Conservation (phyloP, 352 stramenopile species). For the Globisporangium polare region DNA sequence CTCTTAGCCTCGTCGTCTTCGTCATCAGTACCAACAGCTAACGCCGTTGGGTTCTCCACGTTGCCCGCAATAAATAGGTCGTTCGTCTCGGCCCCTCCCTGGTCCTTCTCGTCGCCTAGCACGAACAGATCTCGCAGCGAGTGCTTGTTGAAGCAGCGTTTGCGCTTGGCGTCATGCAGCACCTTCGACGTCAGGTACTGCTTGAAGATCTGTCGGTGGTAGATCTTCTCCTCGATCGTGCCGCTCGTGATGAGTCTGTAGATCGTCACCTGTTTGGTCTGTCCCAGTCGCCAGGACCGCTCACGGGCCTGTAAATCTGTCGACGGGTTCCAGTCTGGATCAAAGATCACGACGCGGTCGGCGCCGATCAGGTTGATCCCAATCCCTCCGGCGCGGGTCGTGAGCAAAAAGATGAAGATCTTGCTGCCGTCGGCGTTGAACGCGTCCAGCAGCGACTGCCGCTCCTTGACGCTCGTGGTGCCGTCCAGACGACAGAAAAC, state of each 20-base stretch:
- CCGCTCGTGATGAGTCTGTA: constrained; percentile 94
- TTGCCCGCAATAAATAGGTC: constrained; percentile 89
- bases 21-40: constrained; percentile 1
- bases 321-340: constrained; percentile 99
- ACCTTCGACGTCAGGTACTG: constrained; percentile 97
- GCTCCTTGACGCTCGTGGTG: constrained; percentile 91
- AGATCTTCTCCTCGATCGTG: constrained; percentile 99
- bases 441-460: constrained; percentile 93
- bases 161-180: constrained; percentile 95
- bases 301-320: constrained; percentile 96
- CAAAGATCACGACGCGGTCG: constrained; percentile 96
- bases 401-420: constrained; percentile 80
- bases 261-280: constrained; percentile 85
- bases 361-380: constrained; percentile 96
- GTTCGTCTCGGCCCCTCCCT: constrained; percentile 85
- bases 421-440: constrained; percentile 92
- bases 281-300: constrained; percentile 94
- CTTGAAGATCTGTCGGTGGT: constrained; percentile 99
- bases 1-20: background rate
- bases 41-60: constrained; percentile 50
- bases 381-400: constrained; percentile 93
- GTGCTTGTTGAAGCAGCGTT: constrained; percentile 96
- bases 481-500: constrained; percentile 96
- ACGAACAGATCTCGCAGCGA: constrained; percentile 96
- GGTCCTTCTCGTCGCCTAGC: constrained; percentile 56